Evolutionary conservation across 768 basidiomycete species (phyloP), one percentile per base, ranked within the genome.

Genomic region (Hygrocybe coccinea): DNA sequence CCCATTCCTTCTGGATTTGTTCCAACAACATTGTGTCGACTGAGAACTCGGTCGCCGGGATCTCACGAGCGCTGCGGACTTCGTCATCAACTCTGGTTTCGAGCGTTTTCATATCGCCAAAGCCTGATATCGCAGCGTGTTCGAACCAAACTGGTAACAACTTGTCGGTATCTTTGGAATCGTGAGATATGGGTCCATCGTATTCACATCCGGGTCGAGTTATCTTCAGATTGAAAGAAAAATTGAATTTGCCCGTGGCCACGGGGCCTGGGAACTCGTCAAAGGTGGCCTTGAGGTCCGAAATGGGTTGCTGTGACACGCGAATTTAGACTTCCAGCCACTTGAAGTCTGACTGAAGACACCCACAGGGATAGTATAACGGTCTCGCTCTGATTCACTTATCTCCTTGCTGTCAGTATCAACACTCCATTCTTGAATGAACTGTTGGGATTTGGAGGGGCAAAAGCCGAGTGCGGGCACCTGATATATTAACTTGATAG

Each of bases 11-110:
- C 35, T 60, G 45, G 50, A 67, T 54, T 2, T 17, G 29, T 5
- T 55, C 37, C 4, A 67, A 47, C 5, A 67, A 58, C 8, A 45
- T 50, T 5, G 50, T 37, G 8, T 50, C 48, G 34, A 69, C 62
- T n/a, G 33, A 10, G 50, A 67, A 66, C 25, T 65, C 60, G 33
- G 51, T 49, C 8, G 62, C 51, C 10, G 56, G 37, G 50, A 69
- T 65, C 49, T 69, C 67, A 47, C 66, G 62, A 3, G 67, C 65
- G 9, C 55, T 33, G 43, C 67, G 67, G 12, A 67, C 65, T 12
- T 35, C 12, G 14, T 38, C 33, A 41, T 64, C 60, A 33, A 64
- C 47, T 49, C 60, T 62, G 5, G 62, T 67, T 24, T 64, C 60
- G 35, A 62, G 64, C 12, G 48, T 37, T 21, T 52, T 58, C 12